A percentile compares a stretch with the other conserved stretches of the same genome.
These are phyloP conservation scores for Chytridiales sp. DNA, from an alignment of 371 early-diverging fungal species.

Conservation along the genomic window DNA sequence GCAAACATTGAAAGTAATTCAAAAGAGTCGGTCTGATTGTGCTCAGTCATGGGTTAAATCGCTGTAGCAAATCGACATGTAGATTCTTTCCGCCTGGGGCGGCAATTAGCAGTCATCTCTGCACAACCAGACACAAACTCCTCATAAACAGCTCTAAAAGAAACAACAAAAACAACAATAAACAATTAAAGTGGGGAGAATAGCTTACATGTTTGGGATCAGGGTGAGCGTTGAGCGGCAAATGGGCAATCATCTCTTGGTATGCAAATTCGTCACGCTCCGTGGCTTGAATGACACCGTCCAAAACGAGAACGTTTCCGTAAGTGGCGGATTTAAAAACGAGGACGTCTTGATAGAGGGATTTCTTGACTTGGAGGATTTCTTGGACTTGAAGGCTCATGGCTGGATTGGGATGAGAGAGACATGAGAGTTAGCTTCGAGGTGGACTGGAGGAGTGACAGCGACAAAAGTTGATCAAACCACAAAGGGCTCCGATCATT, in stretches of 20 bases:
- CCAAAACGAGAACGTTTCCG: conserved; percentile 94
- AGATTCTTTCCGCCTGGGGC: conserved; percentile 52
- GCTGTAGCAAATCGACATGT: conserved; percentile 20
- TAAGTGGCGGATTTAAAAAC: conserved; percentile 91
- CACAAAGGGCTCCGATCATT: too few relatives aligned
- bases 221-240: conserved; percentile 93
- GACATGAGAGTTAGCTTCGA: background rate
- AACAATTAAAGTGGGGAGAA: conserved; percentile 3
- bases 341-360: conserved; percentile 93
- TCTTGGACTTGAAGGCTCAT: conserved; percentile 92
- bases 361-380: conserved; percentile 90
- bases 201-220: conserved; percentile 82
- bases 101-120: conserved; percentile 53
- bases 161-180: conserved; percentile 12
- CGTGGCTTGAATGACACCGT: conserved; percentile 95
- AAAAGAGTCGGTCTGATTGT: too few relatives aligned
- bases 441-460: conserved; percentile 7
- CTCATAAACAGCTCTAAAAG: too few relatives aligned
- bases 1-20: background rate
- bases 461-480: too few relatives aligned
- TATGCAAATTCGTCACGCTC: conserved; percentile 98
- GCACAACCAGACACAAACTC: too few relatives aligned
- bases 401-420: conserved; percentile 51
- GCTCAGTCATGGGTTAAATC: too few relatives aligned
- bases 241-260: conserved; percentile 98